Percentiles rank a stretch among this genome's conserved stretches.
These are phyloP conservation scores for Nyctanthes arbortristis DNA, from an alignment of 257 asterid species.

Conservation along the genomic window DNA sequence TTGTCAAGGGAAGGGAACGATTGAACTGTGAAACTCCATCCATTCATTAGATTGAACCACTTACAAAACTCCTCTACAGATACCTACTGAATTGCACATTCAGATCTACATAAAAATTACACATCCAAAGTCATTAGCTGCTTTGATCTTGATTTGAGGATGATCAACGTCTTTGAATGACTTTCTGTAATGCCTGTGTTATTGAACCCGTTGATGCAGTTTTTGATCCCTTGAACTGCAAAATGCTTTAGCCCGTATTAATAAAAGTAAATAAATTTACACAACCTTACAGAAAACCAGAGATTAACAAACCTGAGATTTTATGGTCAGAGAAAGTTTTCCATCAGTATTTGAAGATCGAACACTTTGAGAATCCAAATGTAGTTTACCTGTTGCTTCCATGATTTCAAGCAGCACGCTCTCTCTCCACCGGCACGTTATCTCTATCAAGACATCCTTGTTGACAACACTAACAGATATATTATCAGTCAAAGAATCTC, in stretches of 20 bases:
- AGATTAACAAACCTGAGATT: constrained; percentile 80
- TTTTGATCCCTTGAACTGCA: constrained; percentile 75
- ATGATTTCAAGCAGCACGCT: constrained; percentile 50
- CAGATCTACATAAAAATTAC: constrained; percentile 24
- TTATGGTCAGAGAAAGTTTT: constrained; percentile 50
- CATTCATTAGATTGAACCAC: constrained; percentile 17
- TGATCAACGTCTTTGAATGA: constrained; percentile 41
- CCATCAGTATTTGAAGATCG: constrained; percentile 76
- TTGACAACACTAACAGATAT: constrained; percentile 47
- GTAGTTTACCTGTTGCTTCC: constrained; percentile 52
- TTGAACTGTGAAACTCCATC: constrained; percentile 10
- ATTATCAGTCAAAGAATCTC: constrained; percentile 40
- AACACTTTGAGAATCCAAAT: constrained; percentile 50
- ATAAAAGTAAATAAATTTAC: neutral
- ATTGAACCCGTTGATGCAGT: constrained; percentile 52
- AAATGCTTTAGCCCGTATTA: neutral
- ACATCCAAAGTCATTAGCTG: neutral
- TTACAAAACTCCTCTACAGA: constrained; percentile 13
- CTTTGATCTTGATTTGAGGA: neutral
- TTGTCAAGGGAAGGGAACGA: neutral
- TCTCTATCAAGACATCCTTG: constrained; percentile 59
- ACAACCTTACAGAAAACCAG: too few species aligned
- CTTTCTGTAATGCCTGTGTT: constrained; percentile 64
- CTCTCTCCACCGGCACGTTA: constrained; percentile 65
- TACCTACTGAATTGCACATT: constrained; percentile 12